Base-by-base conservation (phyloP, 2,329 filamentous ascomycete genomes). In the Ramularia endophylla region DNA sequence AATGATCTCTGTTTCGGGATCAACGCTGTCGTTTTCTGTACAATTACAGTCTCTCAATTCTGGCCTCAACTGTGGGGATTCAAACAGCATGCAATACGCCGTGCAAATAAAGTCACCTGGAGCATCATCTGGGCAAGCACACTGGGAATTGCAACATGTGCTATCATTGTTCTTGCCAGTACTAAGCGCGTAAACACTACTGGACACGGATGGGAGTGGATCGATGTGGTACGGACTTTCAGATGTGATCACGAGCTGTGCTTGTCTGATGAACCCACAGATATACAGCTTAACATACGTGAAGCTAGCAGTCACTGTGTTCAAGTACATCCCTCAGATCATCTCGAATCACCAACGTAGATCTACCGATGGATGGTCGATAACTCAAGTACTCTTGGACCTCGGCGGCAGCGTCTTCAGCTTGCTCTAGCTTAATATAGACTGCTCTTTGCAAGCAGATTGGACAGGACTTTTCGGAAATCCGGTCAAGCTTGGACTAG, bases 381-480 rank as follows among this genome's bases (percentile, higher is more conserved):
- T 60, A 16, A 40, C 27, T 46, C 81, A 86, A 60, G 89, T 95
- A 53, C 68, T 94, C 32, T 73, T 95, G 9, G 92, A 97, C 61
- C 74, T 94, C 44, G 69, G 72, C 1, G 90, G 90, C 22, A 88
- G 90, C 25, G 60, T 92, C 15, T 69, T 97, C 38, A 94, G 86
- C 44, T 73, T 95, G 38, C 67, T 76, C 2, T 92, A 98, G 65
- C 75, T 94, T 49, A 68, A 81, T 15, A 81, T 97, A 46, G 92
- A 97, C 68, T 88, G 86, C 43, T 86, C 83, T 43, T 67, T 92
- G 29, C 81, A 92, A 63, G 75, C 75, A 41, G 87, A 95, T 67
- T 95, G 90, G 89, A 84, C 81, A 31, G 92, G 90, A 17, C 73
- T 97, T 43, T 88, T 83, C 0, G 90, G 89, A 1, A 97, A 97